Conservation (phyloP, 2,329 filamentous ascomycete genomes). For the Colletotrichum simmondsii region DNA sequence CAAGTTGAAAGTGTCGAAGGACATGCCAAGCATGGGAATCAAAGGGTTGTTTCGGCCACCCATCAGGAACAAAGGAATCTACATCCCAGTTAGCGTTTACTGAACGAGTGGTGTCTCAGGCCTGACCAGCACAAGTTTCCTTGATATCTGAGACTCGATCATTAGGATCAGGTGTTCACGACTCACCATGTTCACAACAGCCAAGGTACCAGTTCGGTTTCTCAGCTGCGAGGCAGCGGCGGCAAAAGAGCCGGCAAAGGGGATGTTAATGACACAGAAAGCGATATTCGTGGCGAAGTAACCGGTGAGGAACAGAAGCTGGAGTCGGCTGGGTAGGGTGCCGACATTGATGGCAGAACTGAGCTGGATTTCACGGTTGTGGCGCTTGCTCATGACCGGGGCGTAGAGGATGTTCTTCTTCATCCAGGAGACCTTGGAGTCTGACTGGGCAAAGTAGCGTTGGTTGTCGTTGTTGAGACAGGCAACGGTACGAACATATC, state of each 20-base stretch:
- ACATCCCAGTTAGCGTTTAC: conserved; percentile 18
- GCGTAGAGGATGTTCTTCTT: conserved; percentile 75
- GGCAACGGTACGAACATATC: conserved; percentile 78
- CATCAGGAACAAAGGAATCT: conserved; percentile 77
- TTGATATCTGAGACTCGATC: too few relatives aligned
- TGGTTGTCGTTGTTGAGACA: conserved; percentile 84
- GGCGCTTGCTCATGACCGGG: conserved; percentile 71
- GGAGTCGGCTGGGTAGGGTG: conserved; percentile 74
- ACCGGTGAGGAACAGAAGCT: conserved; percentile 66
- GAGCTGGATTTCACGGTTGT: conserved; percentile 74
- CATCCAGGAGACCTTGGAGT: conserved; percentile 64
- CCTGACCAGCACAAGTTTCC: not conserved
- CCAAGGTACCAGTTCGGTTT: conserved; percentile 76
- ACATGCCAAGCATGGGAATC: conserved; percentile 76
- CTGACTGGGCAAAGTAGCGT: conserved; percentile 77
- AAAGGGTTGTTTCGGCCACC: conserved; percentile 83
- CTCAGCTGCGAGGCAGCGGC: conserved; percentile 63
- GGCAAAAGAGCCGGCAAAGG: conserved; percentile 61
- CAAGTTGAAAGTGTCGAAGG: conserved; percentile 86
- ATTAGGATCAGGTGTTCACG: not conserved
- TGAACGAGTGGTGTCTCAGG: not conserved
- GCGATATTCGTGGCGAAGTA: conserved; percentile 76
- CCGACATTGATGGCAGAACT: conserved; percentile 70
- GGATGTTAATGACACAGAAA: conserved; percentile 78
- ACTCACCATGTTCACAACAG: conserved; percentile 78